These are phyloP conservation scores for Ochromonas danica DNA, from an alignment of 108 stramenopile genomes.

Conservation along the genomic window DNA sequence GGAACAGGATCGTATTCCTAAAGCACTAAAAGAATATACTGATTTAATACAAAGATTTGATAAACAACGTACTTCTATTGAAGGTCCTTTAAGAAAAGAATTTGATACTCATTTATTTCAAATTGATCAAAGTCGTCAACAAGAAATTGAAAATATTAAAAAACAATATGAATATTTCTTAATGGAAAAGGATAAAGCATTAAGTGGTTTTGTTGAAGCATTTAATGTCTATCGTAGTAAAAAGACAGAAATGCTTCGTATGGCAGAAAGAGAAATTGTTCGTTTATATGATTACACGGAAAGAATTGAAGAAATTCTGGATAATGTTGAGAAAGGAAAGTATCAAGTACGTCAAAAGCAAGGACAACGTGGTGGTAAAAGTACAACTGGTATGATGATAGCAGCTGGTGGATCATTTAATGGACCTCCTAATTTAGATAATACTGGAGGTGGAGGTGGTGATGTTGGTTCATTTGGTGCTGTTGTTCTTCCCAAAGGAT, in stretches of 20 bases:
- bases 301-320: slow-evolving; percentile 7
- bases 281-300: slow-evolving; percentile 29
- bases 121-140: not conserved
- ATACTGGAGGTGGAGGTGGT: not conserved
- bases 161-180: slow-evolving; percentile 27
- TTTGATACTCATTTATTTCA: not conserved
- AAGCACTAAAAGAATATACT: not conserved
- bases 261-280: slow-evolving; percentile 28
- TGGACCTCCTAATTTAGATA: not conserved
- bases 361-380: not conserved
- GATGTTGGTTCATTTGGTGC: not conserved
- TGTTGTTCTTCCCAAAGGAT: slow-evolving; percentile 3
- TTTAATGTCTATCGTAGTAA: slow-evolving; percentile 28
- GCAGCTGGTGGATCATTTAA: not conserved
- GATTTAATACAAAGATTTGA: not conserved
- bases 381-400: not conserved
- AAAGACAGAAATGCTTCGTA: slow-evolving; percentile 1
- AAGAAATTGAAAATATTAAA: slow-evolving; percentile 9
- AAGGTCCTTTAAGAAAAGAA: not conserved
- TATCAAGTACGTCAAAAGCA: slow-evolving; percentile 11
- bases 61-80: not conserved
- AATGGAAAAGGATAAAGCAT: slow-evolving; percentile 21
- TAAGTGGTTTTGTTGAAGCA: not conserved
- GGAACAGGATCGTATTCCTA: not conserved
- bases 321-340: slow-evolving; percentile 26